Percentiles rank a stretch among this genome's conserved stretches.
Conservation (phyloP, 768 basidiomycete genomes). For the Fistulinella prunicolor region DNA sequence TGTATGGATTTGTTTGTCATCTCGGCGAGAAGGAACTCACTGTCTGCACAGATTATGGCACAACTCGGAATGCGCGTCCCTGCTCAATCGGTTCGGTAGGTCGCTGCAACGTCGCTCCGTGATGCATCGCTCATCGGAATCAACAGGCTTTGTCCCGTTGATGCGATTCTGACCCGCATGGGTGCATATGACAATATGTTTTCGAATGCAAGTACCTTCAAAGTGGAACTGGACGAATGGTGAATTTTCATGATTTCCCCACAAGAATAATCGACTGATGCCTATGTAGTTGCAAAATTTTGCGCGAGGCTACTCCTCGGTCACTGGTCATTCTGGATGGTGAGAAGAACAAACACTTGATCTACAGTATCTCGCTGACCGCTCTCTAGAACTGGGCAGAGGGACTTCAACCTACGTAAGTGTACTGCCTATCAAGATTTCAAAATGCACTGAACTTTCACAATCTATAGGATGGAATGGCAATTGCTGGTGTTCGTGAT, state of each 20-base stretch:
- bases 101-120: not conserved
- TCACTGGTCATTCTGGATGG: constrained; percentile 95
- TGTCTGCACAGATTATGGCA: constrained; percentile 67
- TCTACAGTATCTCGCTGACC: constrained; percentile 12
- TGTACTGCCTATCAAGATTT: constrained; percentile 1
- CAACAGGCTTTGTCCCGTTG: constrained; percentile 77
- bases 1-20: constrained; percentile 39
- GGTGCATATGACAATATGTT: constrained; percentile 99
- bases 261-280: not conserved
- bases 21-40: constrained; percentile 1
- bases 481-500: constrained; percentile 78
- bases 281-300: constrained; percentile 74
- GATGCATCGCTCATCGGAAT: constrained; percentile 7
- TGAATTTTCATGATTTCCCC: constrained; percentile 28
- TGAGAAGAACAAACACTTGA: constrained; percentile 33
- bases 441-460: constrained; percentile 11
- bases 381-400: constrained; percentile 76
- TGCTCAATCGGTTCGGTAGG: constrained; percentile 72
- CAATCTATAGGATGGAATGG: constrained; percentile 85
- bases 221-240: constrained; percentile 98
- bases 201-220: constrained; percentile 92
- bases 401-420: constrained; percentile 92
- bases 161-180: constrained; percentile 94
- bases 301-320: constrained; percentile 89
- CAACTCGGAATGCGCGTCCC: constrained; percentile 96